Evolutionary conservation across 78 protist species (phyloP).

Genomic region (Dictyostelium firmibasis): DNA sequence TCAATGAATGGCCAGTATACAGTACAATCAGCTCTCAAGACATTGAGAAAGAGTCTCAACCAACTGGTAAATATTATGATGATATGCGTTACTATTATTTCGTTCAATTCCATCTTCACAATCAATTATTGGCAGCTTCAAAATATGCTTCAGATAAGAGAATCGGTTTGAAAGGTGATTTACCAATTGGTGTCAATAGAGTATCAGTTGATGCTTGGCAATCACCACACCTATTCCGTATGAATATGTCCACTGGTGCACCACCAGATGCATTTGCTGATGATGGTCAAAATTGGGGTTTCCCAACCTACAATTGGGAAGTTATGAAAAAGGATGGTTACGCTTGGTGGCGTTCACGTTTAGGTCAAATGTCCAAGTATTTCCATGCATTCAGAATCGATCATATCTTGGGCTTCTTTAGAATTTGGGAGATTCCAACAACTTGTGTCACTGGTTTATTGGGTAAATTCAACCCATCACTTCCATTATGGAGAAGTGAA

Average conservation of each 20-base stretch:
- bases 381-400: conserved; percentile 95
- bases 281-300: conserved; percentile 95
- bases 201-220: conserved; percentile 86
- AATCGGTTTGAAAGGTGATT: conserved; percentile 93
- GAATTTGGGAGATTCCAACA: conserved; percentile 92
- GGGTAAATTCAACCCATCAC: conserved; percentile 86
- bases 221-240: conserved; percentile 79
- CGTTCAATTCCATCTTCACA: conserved; percentile 87
- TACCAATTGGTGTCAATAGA: conserved; percentile 93
- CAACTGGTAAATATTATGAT: conserved; percentile 47
- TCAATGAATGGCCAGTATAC: conserved; percentile 73
- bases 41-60: conserved; percentile 24
- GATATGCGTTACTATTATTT: conserved; percentile 77
- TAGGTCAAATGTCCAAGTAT: conserved; percentile 85
- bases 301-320: conserved; percentile 96
- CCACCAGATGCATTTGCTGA: conserved; percentile 93
- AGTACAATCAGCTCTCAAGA: neutral
- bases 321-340: conserved; percentile 86
- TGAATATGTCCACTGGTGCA: conserved; percentile 89
- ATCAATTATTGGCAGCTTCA: conserved; percentile 83
- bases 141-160: conserved; percentile 57
- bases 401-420: conserved; percentile 94
- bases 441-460: conserved; percentile 69
- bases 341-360: conserved; percentile 92
- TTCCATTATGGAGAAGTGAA: conserved; percentile 75